Evolutionary conservation across 306 rosid species (phyloP), one percentile per base, ranked within the genome.

Genomic region (Lagenaria siceraria): DNA sequence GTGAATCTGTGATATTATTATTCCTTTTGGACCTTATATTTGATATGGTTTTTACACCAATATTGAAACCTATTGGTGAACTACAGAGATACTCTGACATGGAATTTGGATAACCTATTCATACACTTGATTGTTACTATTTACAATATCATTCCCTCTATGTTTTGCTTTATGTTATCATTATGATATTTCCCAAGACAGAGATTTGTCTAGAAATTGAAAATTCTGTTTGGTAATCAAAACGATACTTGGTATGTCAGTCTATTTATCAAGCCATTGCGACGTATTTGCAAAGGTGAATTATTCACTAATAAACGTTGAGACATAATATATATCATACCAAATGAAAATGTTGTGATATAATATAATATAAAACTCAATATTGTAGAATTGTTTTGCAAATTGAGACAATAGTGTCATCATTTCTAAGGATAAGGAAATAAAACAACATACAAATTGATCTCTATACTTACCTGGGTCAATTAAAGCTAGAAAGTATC

Each of bases 11-110:
- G 42, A 27, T 75, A 40, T 75, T 52, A 21, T 69, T 25, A 33
- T 75, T 53, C 36, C 69, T 58, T 33, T 36, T 55, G 38, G 35
- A 55, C 42, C 40, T 18, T 76, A 48, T 58, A 58, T 76, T 58
- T 38, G 78, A 38, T 38, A 38, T 55, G 33, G 35, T 76, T 76
- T 27, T 73, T 51, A 10, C 62, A 51, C 77, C 61, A 73, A 73
- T 12, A 73, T 73, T 73, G 46, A 49, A 36, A 19, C 27, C 42
- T 13, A 15, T 29, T 72, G 75, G 60, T 8, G 40, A 65, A 65
- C 31, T 65, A 51, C 51, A 65, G 18, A 35, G 25, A 35, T 33
- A 7, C 72, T 15, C 46, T 27, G 24, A 8, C 59, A 22, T 72
- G 40, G 18, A 17, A 17, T 51, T 72, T 18, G 77, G 61, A 49